phyloP scores from a whole-genome alignment of 2,329 filamentous ascomycete genomes.

The Ceratocystis eucalypticola region DNA sequence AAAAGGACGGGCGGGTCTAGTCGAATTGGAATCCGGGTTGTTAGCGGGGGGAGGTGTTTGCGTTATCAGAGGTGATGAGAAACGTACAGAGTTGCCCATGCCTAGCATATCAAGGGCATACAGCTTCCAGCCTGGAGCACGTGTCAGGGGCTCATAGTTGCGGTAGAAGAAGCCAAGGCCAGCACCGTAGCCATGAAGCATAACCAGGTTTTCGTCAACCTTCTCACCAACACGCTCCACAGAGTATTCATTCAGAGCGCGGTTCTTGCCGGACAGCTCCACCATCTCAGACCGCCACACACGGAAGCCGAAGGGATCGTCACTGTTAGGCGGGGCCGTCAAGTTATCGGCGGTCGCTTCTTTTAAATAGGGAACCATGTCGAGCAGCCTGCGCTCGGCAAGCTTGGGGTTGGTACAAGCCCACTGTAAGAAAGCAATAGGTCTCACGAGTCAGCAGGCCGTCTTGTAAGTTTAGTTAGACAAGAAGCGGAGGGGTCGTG shows the following conservation, averaged over 20 bases:
- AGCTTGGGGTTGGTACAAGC: slow-evolving; percentile 63
- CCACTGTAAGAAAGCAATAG: slow-evolving; percentile 48
- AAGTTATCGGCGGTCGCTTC: slow-evolving; percentile 45
- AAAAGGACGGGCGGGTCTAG: slow-evolving; percentile 61
- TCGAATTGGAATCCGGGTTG: background rate
- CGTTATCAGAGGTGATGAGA: background rate
- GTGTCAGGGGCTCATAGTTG: slow-evolving; percentile 81
- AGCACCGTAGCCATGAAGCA: slow-evolving; percentile 93
- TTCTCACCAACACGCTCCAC: slow-evolving; percentile 71
- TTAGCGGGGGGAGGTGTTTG: background rate
- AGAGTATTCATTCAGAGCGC: slow-evolving; percentile 83
- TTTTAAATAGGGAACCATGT: slow-evolving; percentile 70
- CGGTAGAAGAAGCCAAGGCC: slow-evolving; percentile 97
- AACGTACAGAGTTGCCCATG: slow-evolving; percentile 62
- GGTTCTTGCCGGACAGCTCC: slow-evolving; percentile 67
- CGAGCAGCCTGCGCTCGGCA: slow-evolving; percentile 80
- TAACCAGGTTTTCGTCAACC: slow-evolving; percentile 75
- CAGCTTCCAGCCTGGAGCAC: slow-evolving; percentile 68
- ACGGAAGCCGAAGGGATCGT: slow-evolving; percentile 72
- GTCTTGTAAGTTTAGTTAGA: background rate
- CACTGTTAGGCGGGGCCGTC: slow-evolving; percentile 31
- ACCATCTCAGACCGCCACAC: slow-evolving; percentile 81
- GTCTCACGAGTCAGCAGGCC: slow-evolving; percentile 15
- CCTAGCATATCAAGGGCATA: slow-evolving; percentile 92
- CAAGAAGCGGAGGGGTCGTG: background rate